Percentiles rank a stretch among this genome's conserved stretches.
phyloP scores from a whole-genome alignment of 306 rosid species.

The cucumber (Cucumis sativus) region Cucumber_9930_V3 NC_026661.2:21837001-21837500 shows the following conservation, averaged over 20 bases:
- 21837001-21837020: not conserved
- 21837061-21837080: not conserved
- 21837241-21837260: not conserved
- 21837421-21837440: not conserved
- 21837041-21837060: conserved; percentile 5
- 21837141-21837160: too few species aligned
- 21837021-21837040: not conserved
- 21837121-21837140: not conserved
- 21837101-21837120: conserved; percentile 3
- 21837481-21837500: not conserved
- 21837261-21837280: not conserved
- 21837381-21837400: not conserved
- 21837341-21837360: not conserved
- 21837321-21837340: not conserved
- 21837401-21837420: not conserved
- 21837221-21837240: not conserved
- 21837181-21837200: not conserved
- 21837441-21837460: conserved; percentile 1
- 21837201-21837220: not conserved
- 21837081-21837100: not conserved
- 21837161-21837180: not conserved
- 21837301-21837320: not conserved
- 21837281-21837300: not conserved
- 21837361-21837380: not conserved
- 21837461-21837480: not conserved